phyloP scores from a whole-genome alignment of 805 yeast genomes.

The Wickerhamomyces subpelliculosus region DNA sequence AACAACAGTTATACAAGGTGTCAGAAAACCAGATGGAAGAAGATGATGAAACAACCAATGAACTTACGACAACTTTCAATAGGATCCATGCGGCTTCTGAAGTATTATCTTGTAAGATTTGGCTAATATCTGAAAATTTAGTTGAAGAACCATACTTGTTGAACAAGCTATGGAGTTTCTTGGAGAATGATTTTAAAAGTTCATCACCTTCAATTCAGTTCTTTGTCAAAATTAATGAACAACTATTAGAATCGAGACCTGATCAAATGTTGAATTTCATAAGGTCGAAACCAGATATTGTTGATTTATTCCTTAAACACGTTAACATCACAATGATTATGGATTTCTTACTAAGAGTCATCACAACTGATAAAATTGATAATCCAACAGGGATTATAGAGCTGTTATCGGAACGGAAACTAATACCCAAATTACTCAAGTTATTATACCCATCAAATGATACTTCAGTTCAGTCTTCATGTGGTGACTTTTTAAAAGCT shows the following conservation, averaged over 20 bases:
- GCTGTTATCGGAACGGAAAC: conserved; percentile 60
- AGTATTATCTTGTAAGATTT: conserved; percentile 79
- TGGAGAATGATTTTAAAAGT: conserved; percentile 47
- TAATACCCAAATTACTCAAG: conserved; percentile 64
- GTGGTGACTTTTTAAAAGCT: conserved; percentile 91
- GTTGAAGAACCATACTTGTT: conserved; percentile 64
- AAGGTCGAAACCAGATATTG: conserved; percentile 48
- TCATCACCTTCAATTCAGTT: conserved; percentile 72
- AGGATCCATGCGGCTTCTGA: conserved; percentile 69
- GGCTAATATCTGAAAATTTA: conserved; percentile 86
- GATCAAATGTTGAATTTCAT: conserved; percentile 49
- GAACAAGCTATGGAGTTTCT: conserved; percentile 68
- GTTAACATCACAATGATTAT: conserved; percentile 84
- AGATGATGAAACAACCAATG: conserved; percentile 14
- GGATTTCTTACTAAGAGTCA: conserved; percentile 83
- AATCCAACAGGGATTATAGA: conserved; percentile 85
- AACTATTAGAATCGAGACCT: conserved; percentile 73
- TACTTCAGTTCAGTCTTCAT: conserved; percentile 77
- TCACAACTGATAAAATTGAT: conserved; percentile 88
- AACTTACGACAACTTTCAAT: conserved; percentile 15
- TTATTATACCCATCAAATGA: conserved; percentile 54
- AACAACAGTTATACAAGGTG: conserved; percentile 7
- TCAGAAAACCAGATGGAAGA: conserved; percentile 3
- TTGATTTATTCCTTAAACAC: conserved; percentile 66
- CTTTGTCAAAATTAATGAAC: conserved; percentile 85